phyloP scores from a whole-genome alignment of 352 stramenopile genomes.

The Pythium grandisporangium region DNA sequence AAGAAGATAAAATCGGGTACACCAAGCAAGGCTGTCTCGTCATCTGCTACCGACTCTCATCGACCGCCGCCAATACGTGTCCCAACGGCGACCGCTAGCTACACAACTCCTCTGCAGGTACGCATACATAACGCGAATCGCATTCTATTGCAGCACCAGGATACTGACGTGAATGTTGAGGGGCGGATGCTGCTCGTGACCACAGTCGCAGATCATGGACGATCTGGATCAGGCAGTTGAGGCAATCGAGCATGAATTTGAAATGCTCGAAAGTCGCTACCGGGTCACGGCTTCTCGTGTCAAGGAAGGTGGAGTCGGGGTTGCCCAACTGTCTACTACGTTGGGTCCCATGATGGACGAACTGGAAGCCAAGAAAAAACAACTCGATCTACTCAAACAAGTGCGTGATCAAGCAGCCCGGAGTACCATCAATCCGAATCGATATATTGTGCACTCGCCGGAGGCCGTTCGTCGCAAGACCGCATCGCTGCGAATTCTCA shows the following conservation, averaged over 20 bases:
- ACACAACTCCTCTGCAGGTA: conserved; percentile 51
- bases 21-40: too few relatives aligned
- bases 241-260: conserved; percentile 35
- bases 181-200: conserved; percentile 1
- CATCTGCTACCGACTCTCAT: too few relatives aligned
- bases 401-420: conserved; percentile 40
- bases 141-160: too few relatives aligned
- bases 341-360: conserved; percentile 44
- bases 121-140: not conserved
- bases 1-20: too few relatives aligned
- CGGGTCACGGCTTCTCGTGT: conserved; percentile 4
- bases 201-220: conserved; percentile 45
- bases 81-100: conserved; percentile 17
- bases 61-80: conserved; percentile 34
- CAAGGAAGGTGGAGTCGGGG: conserved; percentile 1
- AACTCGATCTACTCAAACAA: conserved; percentile 60
- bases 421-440: conserved; percentile 50
- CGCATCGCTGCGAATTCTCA: conserved; percentile 50
- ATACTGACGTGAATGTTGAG: too few relatives aligned
- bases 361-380: conserved; percentile 52
- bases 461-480: conserved; percentile 54
- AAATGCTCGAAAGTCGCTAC: conserved; percentile 24
- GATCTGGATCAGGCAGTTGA: conserved; percentile 29
- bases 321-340: conserved; percentile 26
- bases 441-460: conserved; percentile 37